These are phyloP conservation scores for Ustilago shanxiensis DNA, from an alignment of 1,284 basidiomycete genomes.

Conservation along the genomic window DNA sequence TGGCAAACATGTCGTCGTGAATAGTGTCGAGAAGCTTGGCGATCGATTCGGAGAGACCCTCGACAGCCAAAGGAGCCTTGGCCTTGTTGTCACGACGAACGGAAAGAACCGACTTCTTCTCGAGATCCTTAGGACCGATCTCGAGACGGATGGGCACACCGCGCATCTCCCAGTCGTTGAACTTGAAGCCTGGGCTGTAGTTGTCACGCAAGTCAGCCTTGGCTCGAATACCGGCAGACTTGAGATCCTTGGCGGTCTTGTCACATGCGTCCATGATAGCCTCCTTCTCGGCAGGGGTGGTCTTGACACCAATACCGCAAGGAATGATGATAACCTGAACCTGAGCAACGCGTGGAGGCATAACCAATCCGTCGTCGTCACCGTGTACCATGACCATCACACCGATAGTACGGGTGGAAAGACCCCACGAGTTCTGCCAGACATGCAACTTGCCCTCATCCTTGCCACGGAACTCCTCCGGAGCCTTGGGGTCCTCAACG, in stretches of 20 bases:
- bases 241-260: constrained; percentile 74
- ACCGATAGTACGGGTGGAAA: constrained; percentile 95
- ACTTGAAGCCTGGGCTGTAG: constrained; percentile 98
- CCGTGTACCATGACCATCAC: constrained; percentile 99
- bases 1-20: constrained; percentile 87
- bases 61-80: constrained; percentile 52
- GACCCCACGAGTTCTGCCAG: constrained; percentile 99
- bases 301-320: constrained; percentile 81
- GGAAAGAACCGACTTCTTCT: constrained; percentile 83
- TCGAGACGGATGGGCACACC: constrained; percentile 97
- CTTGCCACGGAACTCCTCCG: constrained; percentile 63
- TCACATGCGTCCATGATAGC: constrained; percentile 80
- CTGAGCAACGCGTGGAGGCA: constrained; percentile 93
- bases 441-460: constrained; percentile 78
- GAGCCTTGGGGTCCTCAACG: constrained; percentile 80
- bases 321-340: constrained; percentile 93
- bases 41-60: constrained; percentile 43
- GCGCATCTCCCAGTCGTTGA: constrained; percentile 94
- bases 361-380: constrained; percentile 95
- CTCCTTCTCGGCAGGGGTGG: constrained; percentile 73
- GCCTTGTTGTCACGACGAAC: constrained; percentile 88
- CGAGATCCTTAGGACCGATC: constrained; percentile 92
- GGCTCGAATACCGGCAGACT: constrained; percentile 81
- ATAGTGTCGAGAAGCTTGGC: constrained; percentile 82
- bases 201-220: constrained; percentile 93